A percentile compares a stretch with the other conserved stretches of the same genome.
These are phyloP conservation scores for Acer saccharum DNA, from an alignment of 345 rosid genomes.

Conservation along the genomic window DNA sequence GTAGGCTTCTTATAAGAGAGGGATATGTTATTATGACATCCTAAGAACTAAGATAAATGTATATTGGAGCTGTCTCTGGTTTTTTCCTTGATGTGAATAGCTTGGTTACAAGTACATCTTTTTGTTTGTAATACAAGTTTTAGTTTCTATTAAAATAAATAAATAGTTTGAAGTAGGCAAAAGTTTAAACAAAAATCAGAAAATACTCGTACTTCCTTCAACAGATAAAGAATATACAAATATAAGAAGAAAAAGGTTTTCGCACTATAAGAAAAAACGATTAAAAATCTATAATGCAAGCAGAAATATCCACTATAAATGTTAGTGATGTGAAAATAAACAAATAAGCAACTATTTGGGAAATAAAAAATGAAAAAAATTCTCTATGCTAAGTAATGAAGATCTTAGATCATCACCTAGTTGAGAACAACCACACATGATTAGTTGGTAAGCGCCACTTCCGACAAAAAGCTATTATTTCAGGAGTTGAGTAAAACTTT, in stretches of 20 bases:
- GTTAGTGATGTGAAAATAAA: slow-evolving; percentile 1
- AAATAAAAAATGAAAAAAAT: background rate
- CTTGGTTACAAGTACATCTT: background rate
- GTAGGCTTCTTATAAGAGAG: background rate
- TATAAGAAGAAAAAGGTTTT: background rate
- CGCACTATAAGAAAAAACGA: background rate
- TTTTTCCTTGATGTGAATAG: background rate
- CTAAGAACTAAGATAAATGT: background rate
- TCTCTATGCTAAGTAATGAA: slow-evolving; percentile 1
- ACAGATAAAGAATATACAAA: background rate
- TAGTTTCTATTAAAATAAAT: background rate
- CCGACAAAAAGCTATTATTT: slow-evolving; percentile 82
- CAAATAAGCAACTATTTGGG: background rate
- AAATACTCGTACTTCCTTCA: background rate
- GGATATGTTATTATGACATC: background rate
- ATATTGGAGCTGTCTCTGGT: background rate
- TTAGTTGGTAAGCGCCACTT: slow-evolving; percentile 92
- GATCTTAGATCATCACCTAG: slow-evolving; percentile 57
- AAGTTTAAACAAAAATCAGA: slow-evolving; percentile 5
- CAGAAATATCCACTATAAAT: background rate
- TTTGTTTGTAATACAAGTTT: background rate
- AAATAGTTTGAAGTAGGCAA: background rate
- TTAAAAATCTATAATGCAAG: background rate
- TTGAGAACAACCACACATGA: slow-evolving; percentile 90
- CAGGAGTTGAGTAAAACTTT: slow-evolving; percentile 90